Evolutionary conservation across 2,329 filamentous ascomycete species (phyloP), one percentile per base, ranked within the genome.

Genomic region (Pseudocercospora macadamiae): DNA sequence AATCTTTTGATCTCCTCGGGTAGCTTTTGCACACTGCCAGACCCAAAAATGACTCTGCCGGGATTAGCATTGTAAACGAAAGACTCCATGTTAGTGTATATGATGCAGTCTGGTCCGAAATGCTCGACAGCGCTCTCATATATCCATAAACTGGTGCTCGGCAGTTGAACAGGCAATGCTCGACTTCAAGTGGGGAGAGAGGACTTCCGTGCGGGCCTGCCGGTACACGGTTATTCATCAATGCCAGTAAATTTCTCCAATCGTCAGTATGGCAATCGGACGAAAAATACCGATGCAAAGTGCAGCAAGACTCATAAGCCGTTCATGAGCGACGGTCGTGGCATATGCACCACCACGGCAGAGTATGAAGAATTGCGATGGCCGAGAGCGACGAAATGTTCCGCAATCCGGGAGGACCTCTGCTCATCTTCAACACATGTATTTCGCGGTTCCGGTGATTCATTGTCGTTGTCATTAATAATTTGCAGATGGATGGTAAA

Each of bases 1-100:
- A 82, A 74, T n/a, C 80, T 71, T 3, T 68, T 57, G 39, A 81
- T 70, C 63, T 80, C 78, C 4, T 72, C 71, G 7, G 77, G 71
- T 10, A 81, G 71, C 63, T 80, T 80, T 54, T 80, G 75, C 48
- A 86, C 71, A 16, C 79, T 83, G 51, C 82, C 83, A 49, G 75
- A 76, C 61, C 83, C 84, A 66, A 86, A 86, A 63, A 86, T 73
- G 56, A 86, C 80, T 6, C 82, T 77, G 61, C 75, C 76, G 7
- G 83, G 80, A 64, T 81, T 82, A 44, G 78, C 69, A 57, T 78
- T 82, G 72, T 85, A 86, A 66, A 81, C 81, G 69, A 86, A 85
- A 16, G 54, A 42, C 16, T 44, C 21, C 54, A 57, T 57, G 51
- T 8, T 54, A n/a, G n/a, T n/a, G n/a, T n/a, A 18, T 4, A 45